Evolutionary conservation across 1,284 basidiomycete species (phyloP), one percentile per base, ranked within the genome.

Genomic region (Peniophora sp.): DNA sequence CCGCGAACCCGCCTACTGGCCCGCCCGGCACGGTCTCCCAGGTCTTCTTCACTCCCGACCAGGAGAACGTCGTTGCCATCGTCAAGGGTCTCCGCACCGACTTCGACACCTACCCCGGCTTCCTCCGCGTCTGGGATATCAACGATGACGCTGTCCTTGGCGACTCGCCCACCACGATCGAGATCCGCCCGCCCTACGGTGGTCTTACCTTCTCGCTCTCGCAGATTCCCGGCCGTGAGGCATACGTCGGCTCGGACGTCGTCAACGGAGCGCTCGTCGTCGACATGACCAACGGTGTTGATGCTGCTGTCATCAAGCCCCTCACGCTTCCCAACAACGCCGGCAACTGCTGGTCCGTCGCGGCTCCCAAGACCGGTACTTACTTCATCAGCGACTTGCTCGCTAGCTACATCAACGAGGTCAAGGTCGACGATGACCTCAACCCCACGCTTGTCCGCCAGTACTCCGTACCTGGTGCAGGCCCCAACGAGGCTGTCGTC

Each of bases 291-390:
- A 51, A 53, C 49, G 50, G 44, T 44, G 50, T 32, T 34, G 53
- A 43, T 50, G 49, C 3, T 25, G 8, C 32, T 43, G 34, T 45
- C 22, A 55, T 34, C 12, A 56, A 55, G 17, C 47, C 54, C 3
- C 49, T 57, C 20, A 32, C 27, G 27, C 65, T 67, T 20, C 52
- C 64, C n/a, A 71, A 70, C 16, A 73, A 77, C 61, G 55, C 50
- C n/a, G 75, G 73, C 25, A 74, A 68, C 14, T 77, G 75, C 64
- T 78, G 75, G 76, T 69, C 69, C 19, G 65, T 63, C 51, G 73
- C 70, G 62, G 72, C 70, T 58, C 58, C 58, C 41, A 65, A 69
- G 62, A 76, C 73, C 1, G 71, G 71, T 9, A 75, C 71, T 62
- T 76, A 73, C 63, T 78, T 73, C 61, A 57, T 78, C 24, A 73